Conservation (phyloP, 1,284 basidiomycete species). For the Naganishia cerealis region DNA sequence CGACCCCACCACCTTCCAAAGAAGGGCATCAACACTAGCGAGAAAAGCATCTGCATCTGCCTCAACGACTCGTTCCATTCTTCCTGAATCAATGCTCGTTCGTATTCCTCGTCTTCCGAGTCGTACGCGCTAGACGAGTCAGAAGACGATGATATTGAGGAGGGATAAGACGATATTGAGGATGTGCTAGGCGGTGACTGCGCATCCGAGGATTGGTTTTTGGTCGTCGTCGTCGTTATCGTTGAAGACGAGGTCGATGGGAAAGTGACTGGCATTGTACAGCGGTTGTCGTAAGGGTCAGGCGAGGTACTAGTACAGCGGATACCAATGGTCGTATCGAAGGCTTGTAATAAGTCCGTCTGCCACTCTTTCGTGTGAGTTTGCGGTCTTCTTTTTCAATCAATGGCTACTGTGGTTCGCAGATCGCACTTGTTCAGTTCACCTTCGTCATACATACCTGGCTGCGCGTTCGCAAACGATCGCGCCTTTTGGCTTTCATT, state of each 20-base stretch:
- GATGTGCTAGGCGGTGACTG: conserved; percentile 23
- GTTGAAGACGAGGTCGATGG: conserved; percentile 4
- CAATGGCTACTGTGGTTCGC: neutral
- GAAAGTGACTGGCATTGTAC: conserved; percentile 13
- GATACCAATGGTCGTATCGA: neutral
- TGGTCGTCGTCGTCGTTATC: neutral
- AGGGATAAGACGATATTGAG: conserved; percentile 16
- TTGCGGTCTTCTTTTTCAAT: neutral
- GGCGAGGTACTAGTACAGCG: neutral
- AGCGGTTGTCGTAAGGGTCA: neutral
- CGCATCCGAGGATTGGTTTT: conserved; percentile 1
- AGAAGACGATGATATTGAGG: conserved; percentile 29
- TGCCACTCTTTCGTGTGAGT: no score
- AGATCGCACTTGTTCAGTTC: no score
- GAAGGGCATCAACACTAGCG: conserved; percentile 77
- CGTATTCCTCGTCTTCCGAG: conserved; percentile 64
- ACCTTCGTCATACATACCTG: conserved; percentile 13
- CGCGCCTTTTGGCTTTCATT: neutral
- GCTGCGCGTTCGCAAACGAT: neutral
- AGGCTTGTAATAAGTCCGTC: neutral
- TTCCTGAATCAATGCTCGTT: conserved; percentile 69
- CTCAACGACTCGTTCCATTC: conserved; percentile 89
- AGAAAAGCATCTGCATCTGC: conserved; percentile 76
- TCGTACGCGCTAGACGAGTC: conserved; percentile 24
- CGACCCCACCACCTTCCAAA: conserved; percentile 85